These are phyloP conservation scores for Scorias spongiosa DNA, from an alignment of 2,329 filamentous ascomycete genomes.

Conservation along the genomic window DNA sequence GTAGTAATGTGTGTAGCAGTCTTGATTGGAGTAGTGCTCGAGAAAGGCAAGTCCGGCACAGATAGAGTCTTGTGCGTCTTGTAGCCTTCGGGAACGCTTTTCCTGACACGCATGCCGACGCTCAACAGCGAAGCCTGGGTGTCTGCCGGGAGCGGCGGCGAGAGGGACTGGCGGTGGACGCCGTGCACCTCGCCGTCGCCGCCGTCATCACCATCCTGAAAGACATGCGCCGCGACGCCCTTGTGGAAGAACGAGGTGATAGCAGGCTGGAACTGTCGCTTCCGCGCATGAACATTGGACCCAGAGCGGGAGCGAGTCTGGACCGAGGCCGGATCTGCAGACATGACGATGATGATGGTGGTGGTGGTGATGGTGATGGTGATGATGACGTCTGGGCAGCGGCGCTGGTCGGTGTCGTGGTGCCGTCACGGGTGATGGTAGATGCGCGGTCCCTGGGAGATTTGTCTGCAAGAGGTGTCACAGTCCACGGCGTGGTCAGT, in stretches of 20 bases:
- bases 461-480: too few relatives aligned
- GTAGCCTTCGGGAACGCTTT: conserved; percentile 86
- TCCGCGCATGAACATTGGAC: conserved; percentile 17
- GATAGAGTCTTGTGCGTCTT: conserved; percentile 48
- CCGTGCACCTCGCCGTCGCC: neutral
- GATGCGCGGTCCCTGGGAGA: too few relatives aligned
- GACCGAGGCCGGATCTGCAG: too few relatives aligned
- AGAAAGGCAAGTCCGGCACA: conserved; percentile 9
- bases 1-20: conserved; percentile 7
- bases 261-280: conserved; percentile 30
- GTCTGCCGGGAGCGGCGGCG: conserved; percentile 43
- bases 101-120: conserved; percentile 89
- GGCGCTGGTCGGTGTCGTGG: too few relatives aligned
- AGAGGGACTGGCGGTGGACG: conserved; percentile 8
- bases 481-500: too few relatives aligned
- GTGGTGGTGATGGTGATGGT: too few relatives aligned
- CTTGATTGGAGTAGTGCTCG: conserved; percentile 9
- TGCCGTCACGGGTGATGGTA: too few relatives aligned
- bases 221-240: neutral
- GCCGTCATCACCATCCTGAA: conserved; percentile 2
- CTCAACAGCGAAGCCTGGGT: conserved; percentile 73
- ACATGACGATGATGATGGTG: too few relatives aligned
- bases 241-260: conserved; percentile 29
- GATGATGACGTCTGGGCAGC: too few relatives aligned
- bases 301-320: too few relatives aligned